Base-by-base conservation (phyloP, 257 asterid genomes). In the Marsdenia floribunda region DNA sequence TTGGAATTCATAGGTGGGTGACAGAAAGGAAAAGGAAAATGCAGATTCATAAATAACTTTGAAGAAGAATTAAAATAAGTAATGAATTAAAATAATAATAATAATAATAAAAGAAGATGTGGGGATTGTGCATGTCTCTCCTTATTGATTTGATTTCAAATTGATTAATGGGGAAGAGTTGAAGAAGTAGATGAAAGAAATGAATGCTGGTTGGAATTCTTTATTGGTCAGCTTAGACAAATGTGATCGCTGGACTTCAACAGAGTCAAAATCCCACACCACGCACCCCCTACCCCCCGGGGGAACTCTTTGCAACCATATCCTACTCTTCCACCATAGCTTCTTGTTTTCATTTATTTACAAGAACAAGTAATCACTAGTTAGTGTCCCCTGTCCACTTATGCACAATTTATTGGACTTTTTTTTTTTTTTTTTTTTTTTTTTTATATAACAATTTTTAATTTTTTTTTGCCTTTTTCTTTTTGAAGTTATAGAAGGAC, bases 151-250 rank as follows among this genome's bases (percentile, higher is more conserved):
- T 44, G 49, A 57, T 22, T 9, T 53, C 37, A 22, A 6, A 55
- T 70, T 49, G 22, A 63, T 74, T 46, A 18, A 63, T 29, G 38
- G 26, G 22, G 10, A 38, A 11, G 46, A 22, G 29, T 49, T 33
- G 52, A 46, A 1, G 21, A 38, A 44, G 75, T 60, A 6, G 76
- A n/a, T 47, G 57, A 64, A 64, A 44, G 78, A 77, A 70, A 75
- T 73, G 61, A 87, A 87, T 83, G 80, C 82, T 65, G 73, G 73
- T 60, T 42, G 47, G 82, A 73, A 80, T 69, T 75, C 73, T 79
- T 83, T 63, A 85, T 68, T 82, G 78, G 79, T 44, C 37, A 52
- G 73, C 84, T 68, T 76, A 78, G 79, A 81, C 76, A 71, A 80
- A 70, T 76, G 77, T 75, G 77, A 78, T 68, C 13, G 72, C 35